These are phyloP conservation scores for Rhizopogon rudus DNA, from an alignment of 768 basidiomycete genomes.

Conservation along the genomic window DNA sequence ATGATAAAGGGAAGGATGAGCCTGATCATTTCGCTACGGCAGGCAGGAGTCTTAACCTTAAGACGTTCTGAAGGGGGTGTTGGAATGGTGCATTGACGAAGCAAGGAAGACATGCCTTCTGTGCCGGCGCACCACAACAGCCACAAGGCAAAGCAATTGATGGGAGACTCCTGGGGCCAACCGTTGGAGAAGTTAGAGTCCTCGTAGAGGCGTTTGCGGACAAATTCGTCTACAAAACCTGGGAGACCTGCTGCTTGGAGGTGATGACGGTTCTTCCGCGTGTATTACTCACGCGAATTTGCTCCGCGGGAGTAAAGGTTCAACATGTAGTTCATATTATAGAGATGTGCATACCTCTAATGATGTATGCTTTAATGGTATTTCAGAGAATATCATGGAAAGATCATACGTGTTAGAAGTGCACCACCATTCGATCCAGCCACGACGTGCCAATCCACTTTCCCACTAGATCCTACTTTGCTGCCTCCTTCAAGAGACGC, in stretches of 20 bases:
- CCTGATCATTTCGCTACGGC: conserved; percentile 24
- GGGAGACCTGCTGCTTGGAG: conserved; percentile 49
- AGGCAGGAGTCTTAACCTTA: conserved; percentile 16
- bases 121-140: conserved; percentile 58
- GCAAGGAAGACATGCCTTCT: conserved; percentile 31
- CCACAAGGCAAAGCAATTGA: conserved; percentile 55
- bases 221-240: conserved; percentile 38
- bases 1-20: conserved; percentile 41
- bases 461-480: too few species aligned
- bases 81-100: conserved; percentile 4
- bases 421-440: too few species aligned
- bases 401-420: too few species aligned
- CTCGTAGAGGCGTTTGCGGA: conserved; percentile 45
- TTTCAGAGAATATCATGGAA: too few species aligned
- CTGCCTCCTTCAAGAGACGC: too few species aligned
- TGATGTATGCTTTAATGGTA: too few species aligned
- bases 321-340: too few species aligned
- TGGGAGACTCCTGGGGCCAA: conserved; percentile 51
- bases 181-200: conserved; percentile 30
- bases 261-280: conserved; percentile 54
- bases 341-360: too few species aligned
- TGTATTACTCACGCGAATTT: too few species aligned
- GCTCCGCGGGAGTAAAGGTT: too few species aligned
- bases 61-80: conserved; percentile 21
- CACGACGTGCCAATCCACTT: too few species aligned